Percentiles rank a stretch among this genome's conserved stretches.
phyloP scores from a whole-genome alignment of 768 basidiomycete genomes.

The Amanita thiersii region DNA sequence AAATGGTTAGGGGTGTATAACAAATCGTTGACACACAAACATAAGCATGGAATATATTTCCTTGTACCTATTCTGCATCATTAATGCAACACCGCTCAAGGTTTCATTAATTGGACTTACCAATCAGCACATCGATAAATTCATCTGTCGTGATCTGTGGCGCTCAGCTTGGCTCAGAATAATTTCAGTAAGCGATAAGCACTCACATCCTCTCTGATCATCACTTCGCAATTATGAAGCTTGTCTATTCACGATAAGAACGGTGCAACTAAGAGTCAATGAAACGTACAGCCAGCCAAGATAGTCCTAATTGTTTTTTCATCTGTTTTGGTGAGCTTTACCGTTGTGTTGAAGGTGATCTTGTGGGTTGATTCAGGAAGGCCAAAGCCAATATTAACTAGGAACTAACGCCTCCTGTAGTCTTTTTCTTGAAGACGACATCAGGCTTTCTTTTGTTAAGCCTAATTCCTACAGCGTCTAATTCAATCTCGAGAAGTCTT shows the following conservation, averaged over 20 bases:
- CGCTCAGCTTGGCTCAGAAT: conserved; percentile 7
- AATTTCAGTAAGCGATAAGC: conserved; percentile 4
- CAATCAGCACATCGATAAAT: conserved; percentile 97
- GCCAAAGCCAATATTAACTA: neutral
- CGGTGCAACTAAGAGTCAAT: neutral
- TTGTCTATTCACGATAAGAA: conserved; percentile 45
- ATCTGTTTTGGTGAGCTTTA: conserved; percentile 90
- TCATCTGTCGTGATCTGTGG: conserved; percentile 87
- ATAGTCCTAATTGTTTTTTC: conserved; percentile 93
- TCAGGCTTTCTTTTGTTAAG: conserved; percentile 89
- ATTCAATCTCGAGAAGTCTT: conserved; percentile 79
- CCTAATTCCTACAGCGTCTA: conserved; percentile 95
- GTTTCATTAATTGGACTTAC: conserved; percentile 25
- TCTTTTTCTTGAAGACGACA: conserved; percentile 89
- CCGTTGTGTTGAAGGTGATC: conserved; percentile 90
- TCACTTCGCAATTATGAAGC: conserved; percentile 91
- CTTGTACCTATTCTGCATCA: conserved; percentile 55
- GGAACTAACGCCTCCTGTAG: conserved; percentile 77
- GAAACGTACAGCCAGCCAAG: conserved; percentile 68
- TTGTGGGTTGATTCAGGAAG: conserved; percentile 17
- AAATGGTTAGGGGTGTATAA: neutral
- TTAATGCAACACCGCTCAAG: neutral
- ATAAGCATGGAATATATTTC: conserved; percentile 93
- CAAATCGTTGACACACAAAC: conserved; percentile 31
- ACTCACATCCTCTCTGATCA: conserved; percentile 95